Evolutionary conservation across 2,329 filamentous ascomycete species (phyloP).

Genomic region (Aspergillus sp.): DNA sequence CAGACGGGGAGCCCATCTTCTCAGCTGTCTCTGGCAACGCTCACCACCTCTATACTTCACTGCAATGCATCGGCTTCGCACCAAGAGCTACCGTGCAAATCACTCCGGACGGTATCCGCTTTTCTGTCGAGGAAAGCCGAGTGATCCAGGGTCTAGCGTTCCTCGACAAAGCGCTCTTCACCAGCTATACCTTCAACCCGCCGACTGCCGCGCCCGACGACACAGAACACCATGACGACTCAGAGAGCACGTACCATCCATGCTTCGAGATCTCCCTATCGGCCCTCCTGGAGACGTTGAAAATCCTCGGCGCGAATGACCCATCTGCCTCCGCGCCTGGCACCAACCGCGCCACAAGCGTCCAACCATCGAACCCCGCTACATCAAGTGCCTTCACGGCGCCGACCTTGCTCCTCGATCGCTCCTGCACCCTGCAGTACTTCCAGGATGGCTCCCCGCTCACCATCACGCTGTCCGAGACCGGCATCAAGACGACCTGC

Average conservation of each 20-base stretch:
- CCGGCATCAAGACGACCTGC: constrained; percentile 83
- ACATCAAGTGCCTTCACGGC: constrained; percentile 75
- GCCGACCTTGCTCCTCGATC: constrained; percentile 77
- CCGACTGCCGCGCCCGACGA: constrained; percentile 22
- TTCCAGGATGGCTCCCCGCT: constrained; percentile 71
- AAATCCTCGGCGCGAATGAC: constrained; percentile 84
- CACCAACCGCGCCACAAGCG: constrained; percentile 24
- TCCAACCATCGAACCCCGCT: constrained; percentile 38
- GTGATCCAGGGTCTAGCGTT: constrained; percentile 91
- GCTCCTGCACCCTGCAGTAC: constrained; percentile 83
- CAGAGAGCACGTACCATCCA: constrained; percentile 50
- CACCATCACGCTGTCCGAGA: constrained; percentile 81
- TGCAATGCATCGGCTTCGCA: constrained; percentile 62
- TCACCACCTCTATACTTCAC: constrained; percentile 59
- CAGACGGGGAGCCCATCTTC: constrained; percentile 47
- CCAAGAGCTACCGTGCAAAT: constrained; percentile 68
- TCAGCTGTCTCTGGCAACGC: constrained; percentile 62
- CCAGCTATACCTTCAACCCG: constrained; percentile 71
- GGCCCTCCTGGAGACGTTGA: constrained; percentile 86
- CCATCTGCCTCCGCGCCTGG: constrained; percentile 48
- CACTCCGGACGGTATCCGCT: constrained; percentile 78
- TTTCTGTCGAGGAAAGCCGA: constrained; percentile 82
- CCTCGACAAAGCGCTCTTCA: constrained; percentile 85
- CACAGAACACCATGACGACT: constrained; percentile 33
- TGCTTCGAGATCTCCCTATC: constrained; percentile 84